Evolutionary conservation across 257 asterid species (phyloP).

Genomic region (Gentiana straminea): DNA sequence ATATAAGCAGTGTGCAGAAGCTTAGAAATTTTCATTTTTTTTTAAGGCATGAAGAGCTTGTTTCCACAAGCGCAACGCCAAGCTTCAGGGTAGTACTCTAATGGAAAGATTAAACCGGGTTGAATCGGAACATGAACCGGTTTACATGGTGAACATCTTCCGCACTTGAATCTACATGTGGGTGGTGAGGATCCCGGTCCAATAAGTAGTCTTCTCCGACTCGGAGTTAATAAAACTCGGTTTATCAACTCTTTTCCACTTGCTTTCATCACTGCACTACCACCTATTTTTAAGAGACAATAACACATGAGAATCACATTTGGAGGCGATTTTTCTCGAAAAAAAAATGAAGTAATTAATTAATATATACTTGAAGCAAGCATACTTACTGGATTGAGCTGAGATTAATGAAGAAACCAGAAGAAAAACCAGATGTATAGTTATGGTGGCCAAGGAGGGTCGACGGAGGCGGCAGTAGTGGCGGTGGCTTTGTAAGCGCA

Average conservation of each 20-base stretch:
- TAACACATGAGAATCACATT: too few relatives aligned
- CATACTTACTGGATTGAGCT: too few relatives aligned
- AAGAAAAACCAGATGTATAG: too few relatives aligned
- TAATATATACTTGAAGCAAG: too few relatives aligned
- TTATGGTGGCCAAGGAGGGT: too few relatives aligned
- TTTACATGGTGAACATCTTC: constrained; percentile 58
- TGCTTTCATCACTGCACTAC: constrained; percentile 19
- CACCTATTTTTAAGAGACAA: not conserved
- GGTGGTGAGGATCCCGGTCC: constrained; percentile 87
- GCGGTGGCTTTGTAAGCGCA: too few relatives aligned
- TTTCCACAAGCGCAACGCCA: constrained; percentile 90
- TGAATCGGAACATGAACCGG: constrained; percentile 79
- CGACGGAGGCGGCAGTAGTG: too few relatives aligned
- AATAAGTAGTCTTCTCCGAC: constrained; percentile 22
- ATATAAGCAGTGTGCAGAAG: not conserved
- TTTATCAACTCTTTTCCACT: constrained; percentile 9
- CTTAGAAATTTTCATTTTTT: not conserved
- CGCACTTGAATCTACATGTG: constrained; percentile 76
- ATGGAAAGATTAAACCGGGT: constrained; percentile 51
- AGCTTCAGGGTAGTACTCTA: constrained; percentile 88
- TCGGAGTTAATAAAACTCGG: constrained; percentile 15
- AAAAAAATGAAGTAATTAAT: too few relatives aligned
- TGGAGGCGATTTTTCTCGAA: too few relatives aligned
- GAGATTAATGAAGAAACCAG: too few relatives aligned
- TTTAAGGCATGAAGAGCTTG: constrained; percentile 63